A percentile compares a stretch with the other conserved stretches of the same genome.
phyloP scores from a whole-genome alignment of 768 basidiomycete genomes.

The Macrolepiota dolichaula region DNA sequence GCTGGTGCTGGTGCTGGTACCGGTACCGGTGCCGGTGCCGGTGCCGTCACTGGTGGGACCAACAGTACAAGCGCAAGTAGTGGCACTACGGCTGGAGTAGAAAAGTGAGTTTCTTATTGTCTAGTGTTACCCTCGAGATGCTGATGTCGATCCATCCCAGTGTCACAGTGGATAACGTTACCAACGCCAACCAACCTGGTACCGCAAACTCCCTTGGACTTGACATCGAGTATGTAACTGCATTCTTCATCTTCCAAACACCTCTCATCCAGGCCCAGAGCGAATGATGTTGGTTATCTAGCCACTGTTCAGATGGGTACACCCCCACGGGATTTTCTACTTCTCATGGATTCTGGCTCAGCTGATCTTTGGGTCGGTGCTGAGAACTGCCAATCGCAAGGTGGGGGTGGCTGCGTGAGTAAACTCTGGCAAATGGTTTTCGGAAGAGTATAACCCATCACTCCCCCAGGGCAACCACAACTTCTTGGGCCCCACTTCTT shows the following conservation, averaged over 20 bases:
- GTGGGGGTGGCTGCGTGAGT: slow-evolving; percentile 29
- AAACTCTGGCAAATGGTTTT: neutral
- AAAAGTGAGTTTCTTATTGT: neutral
- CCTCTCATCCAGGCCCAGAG: neutral
- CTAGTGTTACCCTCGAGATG: neutral
- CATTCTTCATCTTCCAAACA: slow-evolving; percentile 25
- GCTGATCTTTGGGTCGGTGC: slow-evolving; percentile 60
- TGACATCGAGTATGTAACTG: slow-evolving; percentile 48
- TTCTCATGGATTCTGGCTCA: slow-evolving; percentile 64
- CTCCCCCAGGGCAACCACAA: slow-evolving; percentile 29
- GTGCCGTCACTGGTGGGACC: neutral
- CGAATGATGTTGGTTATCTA: slow-evolving; percentile 3
- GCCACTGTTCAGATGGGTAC: slow-evolving; percentile 36
- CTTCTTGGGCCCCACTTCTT: slow-evolving; percentile 55
- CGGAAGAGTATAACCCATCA: neutral
- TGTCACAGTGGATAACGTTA: slow-evolving; percentile 1
- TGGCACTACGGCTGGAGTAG: neutral
- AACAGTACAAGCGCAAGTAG: neutral
- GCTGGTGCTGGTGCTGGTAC: neutral
- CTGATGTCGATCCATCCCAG: neutral
- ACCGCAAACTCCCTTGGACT: slow-evolving; percentile 43
- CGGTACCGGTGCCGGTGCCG: neutral
- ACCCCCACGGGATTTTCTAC: slow-evolving; percentile 40
- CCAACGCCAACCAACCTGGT: slow-evolving; percentile 16
- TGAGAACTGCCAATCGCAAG: slow-evolving; percentile 37